Base-by-base conservation (phyloP, 352 stramenopile genomes). In the Thalassiosira oceanica region DNA sequence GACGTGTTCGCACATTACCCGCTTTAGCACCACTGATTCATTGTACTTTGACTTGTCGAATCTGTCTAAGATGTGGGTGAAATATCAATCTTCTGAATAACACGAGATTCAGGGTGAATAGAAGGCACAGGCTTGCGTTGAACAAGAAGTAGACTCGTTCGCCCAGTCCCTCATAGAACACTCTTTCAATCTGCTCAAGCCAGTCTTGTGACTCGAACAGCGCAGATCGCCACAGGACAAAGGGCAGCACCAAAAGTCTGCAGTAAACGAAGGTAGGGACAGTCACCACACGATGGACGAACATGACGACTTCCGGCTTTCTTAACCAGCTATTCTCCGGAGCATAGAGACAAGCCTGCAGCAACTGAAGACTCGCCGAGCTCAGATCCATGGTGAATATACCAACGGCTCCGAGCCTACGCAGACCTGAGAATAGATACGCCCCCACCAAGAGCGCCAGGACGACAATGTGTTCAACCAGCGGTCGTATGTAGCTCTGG, bases 131-230 rank as follows among this genome's bases (percentile, higher is more conserved):
- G 10, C 62, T 61, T 10, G 63, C 61, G 46, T 84, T 81, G 43
- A 85, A 73, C 21, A 76, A 54, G 15, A 33, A 42, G 61, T 78
- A 76, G 7, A 82, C 41, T 18, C 45, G 33, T 26, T 65, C 20
- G 2, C 52, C 66, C 33, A 48, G 74, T 10, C 79, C 75, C 10
- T 69, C 74, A 24, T 74, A 56, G 13, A 87, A 63, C 16, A 80
- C 84, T 8, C 78, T 71, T 55, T 90, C 83, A 26, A 90, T 73
- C 62, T 90, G 78, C 31, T 78, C 62, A 13, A 90, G 72, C 83
- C 83, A 90, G 18, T 79, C 51, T 43, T 80, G 37, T 5, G 67
- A 84, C 64, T 90, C 83, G 60, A 83, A 80, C 39, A 64, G 28
- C 28, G 74, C 78, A 0, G 72, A 86, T 49, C 78, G 80, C 51